Evolutionary conservation across 1,284 basidiomycete genomes (phyloP), one percentile per base, ranked within the genome.

Genomic region (Irpex rosettiformis): DNA sequence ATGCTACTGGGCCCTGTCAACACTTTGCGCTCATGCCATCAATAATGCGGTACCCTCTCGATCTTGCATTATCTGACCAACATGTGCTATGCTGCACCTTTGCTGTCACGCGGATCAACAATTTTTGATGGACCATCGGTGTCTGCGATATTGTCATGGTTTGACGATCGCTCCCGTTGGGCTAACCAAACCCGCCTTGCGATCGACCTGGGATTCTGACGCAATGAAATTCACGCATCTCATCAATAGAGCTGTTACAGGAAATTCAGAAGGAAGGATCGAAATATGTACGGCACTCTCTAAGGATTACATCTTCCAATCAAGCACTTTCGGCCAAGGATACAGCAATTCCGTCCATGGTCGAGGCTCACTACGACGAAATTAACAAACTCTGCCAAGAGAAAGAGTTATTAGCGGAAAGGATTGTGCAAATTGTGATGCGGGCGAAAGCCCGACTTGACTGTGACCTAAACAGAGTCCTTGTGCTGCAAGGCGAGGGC

Each of bases 391-490:
- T 87, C 2, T 71, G 80, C 0, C 73, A 74, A 7, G 84, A 86
- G 69, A 88, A 88, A 70, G 71, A 81, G 3, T 70, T 62, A 6
- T 71, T 88, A 18, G 79, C 85, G 0, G 73, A 83, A 60, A 77
- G 79, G 24, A 74, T 88, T 28, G 76, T 84, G 11, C 74, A 75
- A 29, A 71, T 87, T 29, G 72, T 86, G 25, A 73, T 73, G 48
- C 73, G 82, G 51, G 82, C 83, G 18, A 75, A 79, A 47, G 77
- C 82, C 18, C 75, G 83, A 27, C 71, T 88, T 28, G 83, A 85
- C 52, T 70, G 79, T 52, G 85, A 88, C 65, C 70, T 88, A 5
- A 73, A 71, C 7, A 76, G 76, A 47, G 81, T 87, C 8, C 74
- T 83, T 21, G 70, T 78, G 13, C 68, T 85, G 18, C 83, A 85